These are phyloP conservation scores for Leishmania braziliensis DNA, from an alignment of 208 protist species.

Conservation along the genomic window DNA sequence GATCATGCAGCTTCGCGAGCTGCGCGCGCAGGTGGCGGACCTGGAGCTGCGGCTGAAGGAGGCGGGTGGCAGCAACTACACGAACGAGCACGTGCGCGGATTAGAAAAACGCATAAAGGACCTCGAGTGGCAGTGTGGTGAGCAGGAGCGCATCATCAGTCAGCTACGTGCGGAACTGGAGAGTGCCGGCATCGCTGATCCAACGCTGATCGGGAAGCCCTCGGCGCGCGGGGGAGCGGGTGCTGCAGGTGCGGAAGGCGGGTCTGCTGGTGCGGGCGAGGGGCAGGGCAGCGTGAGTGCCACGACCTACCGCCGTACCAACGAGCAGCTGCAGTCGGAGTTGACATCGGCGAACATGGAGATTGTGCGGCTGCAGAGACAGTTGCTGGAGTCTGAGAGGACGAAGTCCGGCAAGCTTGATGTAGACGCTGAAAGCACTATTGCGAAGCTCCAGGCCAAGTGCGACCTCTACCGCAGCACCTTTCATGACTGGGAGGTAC, in stretches of 20 bases:
- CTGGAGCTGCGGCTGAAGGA: slow-evolving; percentile 69
- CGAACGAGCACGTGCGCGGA: slow-evolving; percentile 66
- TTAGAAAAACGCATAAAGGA: slow-evolving; percentile 42
- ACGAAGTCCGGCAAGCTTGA: neutral
- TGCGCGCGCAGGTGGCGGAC: slow-evolving; percentile 61
- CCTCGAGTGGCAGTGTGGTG: slow-evolving; percentile 59
- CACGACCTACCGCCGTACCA: slow-evolving; percentile 22
- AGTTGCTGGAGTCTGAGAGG: slow-evolving; percentile 22
- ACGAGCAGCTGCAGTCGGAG: slow-evolving; percentile 26
- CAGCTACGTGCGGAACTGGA: slow-evolving; percentile 54
- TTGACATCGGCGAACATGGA: slow-evolving; percentile 26
- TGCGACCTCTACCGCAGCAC: slow-evolving; percentile 2
- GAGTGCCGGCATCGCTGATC: slow-evolving; percentile 41
- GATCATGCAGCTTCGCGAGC: slow-evolving; percentile 52
- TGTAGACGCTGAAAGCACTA: slow-evolving; percentile 1
- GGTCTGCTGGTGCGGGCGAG: neutral
- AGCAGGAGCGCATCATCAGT: slow-evolving; percentile 59
- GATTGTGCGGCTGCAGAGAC: slow-evolving; percentile 25
- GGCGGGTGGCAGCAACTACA: slow-evolving; percentile 59
- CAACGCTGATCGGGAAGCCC: slow-evolving; percentile 23
- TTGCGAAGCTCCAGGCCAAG: slow-evolving; percentile 6
- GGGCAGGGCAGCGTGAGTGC: neutral
- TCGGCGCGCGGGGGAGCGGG: neutral
- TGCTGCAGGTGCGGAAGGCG: neutral
- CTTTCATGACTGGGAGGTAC: slow-evolving; percentile 14